Conservation (phyloP, 208 protist genomes). For the Leishmania major region DNA sequence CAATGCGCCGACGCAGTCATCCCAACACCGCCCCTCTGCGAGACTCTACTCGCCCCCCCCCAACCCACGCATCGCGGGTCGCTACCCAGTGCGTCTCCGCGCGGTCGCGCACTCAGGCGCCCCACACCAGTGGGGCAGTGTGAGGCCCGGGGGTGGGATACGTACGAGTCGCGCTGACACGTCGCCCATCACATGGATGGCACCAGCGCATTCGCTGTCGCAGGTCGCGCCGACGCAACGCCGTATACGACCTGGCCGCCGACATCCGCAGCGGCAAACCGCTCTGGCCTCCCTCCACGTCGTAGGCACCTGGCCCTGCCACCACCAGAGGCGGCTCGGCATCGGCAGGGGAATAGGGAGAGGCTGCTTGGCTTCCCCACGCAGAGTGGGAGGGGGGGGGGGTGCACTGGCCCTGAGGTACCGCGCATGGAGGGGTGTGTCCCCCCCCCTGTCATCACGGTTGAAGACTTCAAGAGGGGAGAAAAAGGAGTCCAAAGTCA, state of each 20-base stretch:
- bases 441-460: neutral
- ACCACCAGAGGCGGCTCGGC: neutral
- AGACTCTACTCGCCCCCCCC: neutral
- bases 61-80: neutral
- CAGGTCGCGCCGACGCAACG: neutral
- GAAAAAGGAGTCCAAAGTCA: neutral
- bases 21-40: neutral
- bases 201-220: neutral
- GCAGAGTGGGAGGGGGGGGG: neutral
- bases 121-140: neutral
- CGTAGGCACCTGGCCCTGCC: neutral
- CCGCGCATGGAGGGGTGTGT: neutral
- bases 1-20: neutral
- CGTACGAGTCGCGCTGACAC: neutral
- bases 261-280: neutral
- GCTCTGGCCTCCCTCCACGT: neutral
- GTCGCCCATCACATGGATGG: neutral
- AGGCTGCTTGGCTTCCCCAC: neutral
- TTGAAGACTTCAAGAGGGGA: neutral
- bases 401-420: neutral
- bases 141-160: neutral
- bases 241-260: neutral
- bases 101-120: neutral
- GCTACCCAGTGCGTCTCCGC: neutral
- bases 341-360: neutral